Evolutionary conservation across 345 rosid genomes (phyloP), one percentile per base, ranked within the genome.

Genomic region (Euphorbia lathyris): DNA sequence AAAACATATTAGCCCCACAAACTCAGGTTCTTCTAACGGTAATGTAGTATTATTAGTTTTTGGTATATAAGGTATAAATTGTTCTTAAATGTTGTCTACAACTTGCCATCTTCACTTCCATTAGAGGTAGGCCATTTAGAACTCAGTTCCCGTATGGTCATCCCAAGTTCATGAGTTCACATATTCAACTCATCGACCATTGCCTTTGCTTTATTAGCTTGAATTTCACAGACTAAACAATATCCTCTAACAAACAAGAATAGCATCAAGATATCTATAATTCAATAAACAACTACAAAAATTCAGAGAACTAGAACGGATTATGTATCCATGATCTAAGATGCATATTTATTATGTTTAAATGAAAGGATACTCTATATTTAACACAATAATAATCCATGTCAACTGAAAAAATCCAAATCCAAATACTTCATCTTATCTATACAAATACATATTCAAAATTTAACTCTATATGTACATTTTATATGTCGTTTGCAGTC

Each of bases 1-100:
- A n/a, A n/a, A n/a, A n/a, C n/a, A n/a, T n/a, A n/a, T n/a, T n/a
- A 92, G 36, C 99, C 99, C 98, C 99, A 95, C 71, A 95, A 83
- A 77, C 99, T 95, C 76, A 95, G 90, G 69, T 87, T 92, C 76
- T 82, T 90, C 70, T 92, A 79, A 26, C 85, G 85, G 72, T 67
- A 59, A 68, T 95, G 99, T 74, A 92, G 92, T 67, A 95, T 83
- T 69, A 92, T 88, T 82, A 95, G 83, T 79, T 95, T 95, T 76
- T 95, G 99, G 79, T 83, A 85, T 66, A 86, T 81, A 43, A 79
- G 84, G 77, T 85, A 91, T 26, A 72, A 63, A 69, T 84, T 87
- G 75, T 72, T 80, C 75, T 73, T 83, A 70, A 83, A 65, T 69
- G 83, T 66, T 69, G 79, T 78, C 66, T 80, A 86, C 59, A 83